Conservation (phyloP, 177 flowering plant species). For the Vitis hybrid region DNA sequence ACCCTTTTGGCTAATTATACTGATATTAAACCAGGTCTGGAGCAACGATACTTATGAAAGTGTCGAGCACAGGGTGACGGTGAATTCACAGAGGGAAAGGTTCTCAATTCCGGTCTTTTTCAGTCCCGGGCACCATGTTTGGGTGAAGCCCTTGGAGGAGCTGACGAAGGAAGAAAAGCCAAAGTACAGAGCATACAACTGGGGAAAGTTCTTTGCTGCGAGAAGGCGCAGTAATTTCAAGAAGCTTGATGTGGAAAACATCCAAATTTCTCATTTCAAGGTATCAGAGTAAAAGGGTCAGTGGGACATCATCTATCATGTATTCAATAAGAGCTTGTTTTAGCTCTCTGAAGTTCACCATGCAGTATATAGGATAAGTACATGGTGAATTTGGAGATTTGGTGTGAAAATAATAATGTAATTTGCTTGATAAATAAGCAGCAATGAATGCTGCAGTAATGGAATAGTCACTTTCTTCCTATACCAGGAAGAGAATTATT, state of each 20-base stretch:
- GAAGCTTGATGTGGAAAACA: conserved; percentile 69
- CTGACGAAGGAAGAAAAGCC: conserved; percentile 41
- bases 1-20: neutral
- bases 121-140: conserved; percentile 46
- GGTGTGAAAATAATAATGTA: too few relatives aligned
- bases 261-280: conserved; percentile 69
- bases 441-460: too few relatives aligned
- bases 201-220: conserved; percentile 61
- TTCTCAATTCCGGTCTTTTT: conserved; percentile 77
- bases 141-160: conserved; percentile 79
- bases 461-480: too few relatives aligned
- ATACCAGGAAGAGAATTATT: too few relatives aligned
- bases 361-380: too few relatives aligned
- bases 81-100: conserved; percentile 68
- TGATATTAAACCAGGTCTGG: conserved; percentile 60
- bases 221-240: conserved; percentile 61
- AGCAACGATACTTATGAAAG: conserved; percentile 81
- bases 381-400: too few relatives aligned
- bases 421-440: too few relatives aligned
- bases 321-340: too few relatives aligned
- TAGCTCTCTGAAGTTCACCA: too few relatives aligned
- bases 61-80: conserved; percentile 79
- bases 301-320: too few relatives aligned
- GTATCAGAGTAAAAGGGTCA: conserved; percentile 3
- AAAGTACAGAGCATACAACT: conserved; percentile 57